These are phyloP conservation scores for Rhinocladiella similis DNA, from an alignment of 2,329 filamentous ascomycete species.

Conservation along the genomic window DNA sequence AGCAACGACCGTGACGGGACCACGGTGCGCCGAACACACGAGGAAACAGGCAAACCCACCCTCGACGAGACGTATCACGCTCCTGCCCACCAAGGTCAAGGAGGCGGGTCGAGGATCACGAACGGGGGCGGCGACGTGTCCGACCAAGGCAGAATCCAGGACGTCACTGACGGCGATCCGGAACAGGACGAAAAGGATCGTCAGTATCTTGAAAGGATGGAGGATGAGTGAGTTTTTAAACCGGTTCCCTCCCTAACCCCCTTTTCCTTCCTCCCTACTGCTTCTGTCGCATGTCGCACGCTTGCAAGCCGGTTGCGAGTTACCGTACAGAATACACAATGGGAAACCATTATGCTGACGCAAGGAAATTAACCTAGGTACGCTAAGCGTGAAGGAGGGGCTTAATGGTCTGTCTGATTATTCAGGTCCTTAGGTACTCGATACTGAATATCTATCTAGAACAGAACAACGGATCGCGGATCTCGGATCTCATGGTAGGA, in stretches of 20 bases:
- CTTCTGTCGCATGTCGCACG: too few species aligned
- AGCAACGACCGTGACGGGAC: constrained; percentile 21
- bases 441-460: too few species aligned
- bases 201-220: constrained; percentile 48
- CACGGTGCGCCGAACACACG: constrained; percentile 12
- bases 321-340: too few species aligned
- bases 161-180: constrained; percentile 25
- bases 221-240: constrained; percentile 38
- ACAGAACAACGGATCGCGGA: too few species aligned
- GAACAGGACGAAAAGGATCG: constrained; percentile 44
- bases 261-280: too few species aligned
- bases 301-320: too few species aligned
- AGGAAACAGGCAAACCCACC: constrained; percentile 15
- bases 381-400: constrained; percentile 45
- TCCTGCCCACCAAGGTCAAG: neutral
- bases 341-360: too few species aligned
- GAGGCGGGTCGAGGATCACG: neutral
- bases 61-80: constrained; percentile 14
- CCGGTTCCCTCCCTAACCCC: too few species aligned
- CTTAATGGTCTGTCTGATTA: constrained; percentile 27
- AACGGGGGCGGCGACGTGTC: neutral
- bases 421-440: too few species aligned
- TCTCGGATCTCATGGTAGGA: too few species aligned
- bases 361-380: constrained; percentile 23
- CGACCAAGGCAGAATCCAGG: constrained; percentile 11